Evolutionary conservation across 495 filamentous ascomycete genomes (phyloP), one percentile per base, ranked within the genome.

Genomic region (Penicillium salamii): DNA sequence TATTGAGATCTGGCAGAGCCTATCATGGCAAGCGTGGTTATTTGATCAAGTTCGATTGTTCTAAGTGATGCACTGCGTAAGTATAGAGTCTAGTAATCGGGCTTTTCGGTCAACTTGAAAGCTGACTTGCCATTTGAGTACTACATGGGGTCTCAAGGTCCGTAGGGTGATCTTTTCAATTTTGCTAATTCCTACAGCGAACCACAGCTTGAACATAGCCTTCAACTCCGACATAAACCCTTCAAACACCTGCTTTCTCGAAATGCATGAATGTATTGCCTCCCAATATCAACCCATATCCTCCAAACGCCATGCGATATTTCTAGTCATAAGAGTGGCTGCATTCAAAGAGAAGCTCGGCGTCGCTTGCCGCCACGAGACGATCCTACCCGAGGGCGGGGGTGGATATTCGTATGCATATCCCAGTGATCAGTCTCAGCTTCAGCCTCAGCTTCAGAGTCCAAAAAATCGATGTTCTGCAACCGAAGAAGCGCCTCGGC

Each of bases 401-500:
- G 17, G 9, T 26, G 7, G 7, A 31, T 18, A 29, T 21, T n/a
- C 11, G 31, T 21, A 28, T 43, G 52, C 52, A 53, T 29, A 11
- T 40, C 3, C 35, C 50, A 28, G 11, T 54, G 51, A 29, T 40
- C 42, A 37, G n/a, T n/a, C n/a, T 50, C 59, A 11, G 14, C 28
- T 19, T 45, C 37, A 1, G 31, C 36, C 23, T 59, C 58, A 15
- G 42, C 50, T 11, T 34, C 24, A 2, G 37, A 42, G 3, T 40
- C 49, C 7, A 58, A 58, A 7, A 48, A 19, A 59, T 78, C 71
- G 52, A 74, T 69, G 54, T 75, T 75, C 40, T 78, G 74, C 38
- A 84, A 61, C 53, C 74, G 76, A 55, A 85, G 65, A 49, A 85
- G 61, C 37, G 80, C 66, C 61, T 80, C 69, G 15, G 81, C 81